phyloP scores from a whole-genome alignment of 2,329 filamentous ascomycete genomes.

The Fusarium denticulatum region DNA sequence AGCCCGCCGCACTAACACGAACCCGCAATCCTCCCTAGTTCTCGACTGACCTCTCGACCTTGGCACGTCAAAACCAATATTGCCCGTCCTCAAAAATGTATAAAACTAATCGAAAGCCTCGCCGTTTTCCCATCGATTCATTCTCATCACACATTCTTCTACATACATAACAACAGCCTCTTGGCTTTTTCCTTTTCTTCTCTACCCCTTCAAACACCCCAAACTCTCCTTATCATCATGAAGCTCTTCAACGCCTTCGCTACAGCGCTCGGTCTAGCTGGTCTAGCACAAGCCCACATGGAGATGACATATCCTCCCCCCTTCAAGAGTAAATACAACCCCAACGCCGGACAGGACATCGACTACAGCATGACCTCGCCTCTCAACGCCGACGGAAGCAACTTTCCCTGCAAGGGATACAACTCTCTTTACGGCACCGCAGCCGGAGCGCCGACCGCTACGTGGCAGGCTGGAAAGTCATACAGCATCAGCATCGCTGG shows the following conservation, averaged over 20 bases:
- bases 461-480: constrained; percentile 69
- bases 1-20: constrained; percentile 14
- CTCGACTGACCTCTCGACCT: constrained; percentile 10
- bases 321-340: constrained; percentile 63
- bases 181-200: not conserved
- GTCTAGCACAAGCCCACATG: constrained; percentile 63
- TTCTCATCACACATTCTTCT: constrained; percentile 4
- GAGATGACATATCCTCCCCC: constrained; percentile 63
- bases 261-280: constrained; percentile 53
- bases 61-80: constrained; percentile 4
- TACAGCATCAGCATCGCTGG: constrained; percentile 73
- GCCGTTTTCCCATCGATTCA: not conserved
- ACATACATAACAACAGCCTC: not conserved
- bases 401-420: constrained; percentile 81
- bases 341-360: constrained; percentile 56
- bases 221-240: constrained; percentile 5
- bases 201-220: not conserved
- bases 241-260: constrained; percentile 41
- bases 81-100: not conserved
- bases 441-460: constrained; percentile 63
- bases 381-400: constrained; percentile 64
- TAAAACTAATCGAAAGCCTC: constrained; percentile 21
- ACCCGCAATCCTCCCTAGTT: constrained; percentile 30
- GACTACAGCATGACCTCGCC: constrained; percentile 80
- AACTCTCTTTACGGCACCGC: constrained; percentile 58